These are phyloP conservation scores for Phylloporus sp. DNA, from an alignment of 768 basidiomycete genomes.

Conservation along the genomic window DNA sequence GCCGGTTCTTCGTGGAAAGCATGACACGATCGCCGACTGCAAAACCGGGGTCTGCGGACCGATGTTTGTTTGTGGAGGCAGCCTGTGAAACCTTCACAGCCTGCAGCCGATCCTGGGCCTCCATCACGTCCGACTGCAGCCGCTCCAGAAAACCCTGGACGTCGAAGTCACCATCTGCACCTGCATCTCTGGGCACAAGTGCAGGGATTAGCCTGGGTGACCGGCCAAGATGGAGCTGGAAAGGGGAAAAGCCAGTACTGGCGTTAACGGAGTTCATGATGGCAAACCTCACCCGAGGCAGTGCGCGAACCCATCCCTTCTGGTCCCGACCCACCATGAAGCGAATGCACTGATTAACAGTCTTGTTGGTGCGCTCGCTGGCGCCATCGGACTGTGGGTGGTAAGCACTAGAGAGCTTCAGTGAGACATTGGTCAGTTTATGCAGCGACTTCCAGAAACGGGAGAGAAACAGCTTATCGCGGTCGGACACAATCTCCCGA, in stretches of 20 bases:
- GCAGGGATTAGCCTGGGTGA: background rate
- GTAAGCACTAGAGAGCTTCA: background rate
- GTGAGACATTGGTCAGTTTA: background rate
- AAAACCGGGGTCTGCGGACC: background rate
- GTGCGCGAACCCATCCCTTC: background rate
- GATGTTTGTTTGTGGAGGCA: background rate
- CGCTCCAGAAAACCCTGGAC: background rate
- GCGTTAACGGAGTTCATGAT: background rate
- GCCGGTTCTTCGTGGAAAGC: background rate
- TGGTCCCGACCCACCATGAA: background rate
- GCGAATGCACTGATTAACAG: background rate
- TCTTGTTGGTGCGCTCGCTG: background rate
- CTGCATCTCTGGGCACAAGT: accelerated
- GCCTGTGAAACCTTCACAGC: background rate
- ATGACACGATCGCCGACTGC: background rate
- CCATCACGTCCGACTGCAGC: background rate
- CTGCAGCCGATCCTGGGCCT: background rate
- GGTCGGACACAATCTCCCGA: too few relatives aligned
- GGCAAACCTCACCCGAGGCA: background rate
- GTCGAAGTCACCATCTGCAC: background rate
- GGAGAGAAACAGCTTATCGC: background rate
- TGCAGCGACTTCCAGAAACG: background rate
- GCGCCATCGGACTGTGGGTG: background rate
- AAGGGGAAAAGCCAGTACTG: background rate
- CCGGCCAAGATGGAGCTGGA: background rate